phyloP scores from a whole-genome alignment of 495 filamentous ascomycete genomes.

The Zalerion maritima region DNA sequence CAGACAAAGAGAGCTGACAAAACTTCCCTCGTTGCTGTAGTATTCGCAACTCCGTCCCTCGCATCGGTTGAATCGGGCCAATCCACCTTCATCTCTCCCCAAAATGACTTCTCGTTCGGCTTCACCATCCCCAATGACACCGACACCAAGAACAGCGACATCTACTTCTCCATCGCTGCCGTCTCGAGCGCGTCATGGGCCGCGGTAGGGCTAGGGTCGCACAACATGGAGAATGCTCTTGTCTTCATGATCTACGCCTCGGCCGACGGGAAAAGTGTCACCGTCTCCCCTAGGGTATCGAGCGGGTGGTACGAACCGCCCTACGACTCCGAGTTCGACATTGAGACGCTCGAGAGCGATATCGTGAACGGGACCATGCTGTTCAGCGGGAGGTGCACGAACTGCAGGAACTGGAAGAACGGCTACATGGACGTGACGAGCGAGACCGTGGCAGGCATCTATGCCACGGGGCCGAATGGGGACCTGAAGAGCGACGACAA shows the following conservation, averaged over 20 bases:
- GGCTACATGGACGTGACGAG: slow-evolving; percentile 23
- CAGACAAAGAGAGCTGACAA: too few species aligned
- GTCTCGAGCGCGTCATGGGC: slow-evolving; percentile 27
- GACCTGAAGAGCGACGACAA: slow-evolving; percentile 23
- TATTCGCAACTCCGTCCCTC: too few species aligned
- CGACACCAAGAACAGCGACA: slow-evolving; percentile 22
- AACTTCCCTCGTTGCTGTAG: too few species aligned
- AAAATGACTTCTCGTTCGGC: slow-evolving; percentile 28
- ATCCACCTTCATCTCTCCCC: slow-evolving; percentile 21
- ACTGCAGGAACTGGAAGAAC: slow-evolving; percentile 31
- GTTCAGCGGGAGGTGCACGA: slow-evolving; percentile 33
- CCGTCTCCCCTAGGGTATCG: slow-evolving; percentile 31
- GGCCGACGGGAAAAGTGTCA: slow-evolving; percentile 28
- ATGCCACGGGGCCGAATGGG: slow-evolving; percentile 35
- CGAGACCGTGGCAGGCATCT: slow-evolving; percentile 35
- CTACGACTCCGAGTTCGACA: slow-evolving; percentile 20
- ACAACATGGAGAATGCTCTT: slow-evolving; percentile 34
- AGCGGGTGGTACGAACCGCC: slow-evolving; percentile 33
- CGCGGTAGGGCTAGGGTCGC: slow-evolving; percentile 35
- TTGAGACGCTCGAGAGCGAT: slow-evolving; percentile 27
- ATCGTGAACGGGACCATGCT: slow-evolving; percentile 26
- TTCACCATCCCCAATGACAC: slow-evolving; percentile 26
- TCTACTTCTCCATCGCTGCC: slow-evolving; percentile 34
- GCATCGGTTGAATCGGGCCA: too few species aligned
- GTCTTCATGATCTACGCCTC: slow-evolving; percentile 37